A percentile compares a stretch with the other conserved stretches of the same genome.
These are phyloP conservation scores for Sporothrix humicola DNA, from an alignment of 2,329 filamentous ascomycete genomes.

Conservation along the genomic window DNA sequence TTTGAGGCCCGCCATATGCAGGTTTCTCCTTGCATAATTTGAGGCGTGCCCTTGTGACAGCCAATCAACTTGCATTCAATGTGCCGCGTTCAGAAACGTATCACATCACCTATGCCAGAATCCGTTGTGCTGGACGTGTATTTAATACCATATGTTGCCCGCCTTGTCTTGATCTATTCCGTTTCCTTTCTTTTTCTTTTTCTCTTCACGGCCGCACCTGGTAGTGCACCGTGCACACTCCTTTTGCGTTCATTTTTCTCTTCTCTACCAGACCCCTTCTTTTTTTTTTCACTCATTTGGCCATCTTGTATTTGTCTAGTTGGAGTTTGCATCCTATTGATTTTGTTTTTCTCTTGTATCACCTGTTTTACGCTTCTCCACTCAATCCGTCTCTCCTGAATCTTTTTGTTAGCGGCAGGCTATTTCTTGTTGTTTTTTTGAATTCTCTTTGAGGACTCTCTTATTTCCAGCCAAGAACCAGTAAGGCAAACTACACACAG, in stretches of 20 bases:
- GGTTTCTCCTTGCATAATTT: constrained; percentile 8
- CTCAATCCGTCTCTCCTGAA: no score
- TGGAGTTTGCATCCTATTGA: not conserved
- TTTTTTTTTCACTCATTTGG: not conserved
- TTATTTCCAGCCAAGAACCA: constrained; percentile 20
- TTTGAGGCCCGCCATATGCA: constrained; percentile 25
- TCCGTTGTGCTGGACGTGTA: not conserved
- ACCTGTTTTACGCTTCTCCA: no score
- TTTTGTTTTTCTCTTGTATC: no score
- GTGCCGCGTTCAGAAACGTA: not conserved
- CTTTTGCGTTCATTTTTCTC: not conserved
- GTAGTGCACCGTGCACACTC: constrained; percentile 18
- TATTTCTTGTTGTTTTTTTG: no score
- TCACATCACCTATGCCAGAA: not conserved
- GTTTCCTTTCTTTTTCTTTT: not conserved
- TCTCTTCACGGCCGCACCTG: constrained; percentile 28
- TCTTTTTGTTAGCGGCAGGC: no score
- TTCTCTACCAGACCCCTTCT: not conserved
- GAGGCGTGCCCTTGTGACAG: constrained; percentile 4
- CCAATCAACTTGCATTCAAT: not conserved
- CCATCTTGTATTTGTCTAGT: not conserved
- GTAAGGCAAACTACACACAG: not conserved
- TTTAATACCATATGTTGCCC: not conserved
- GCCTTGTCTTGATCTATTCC: no score
- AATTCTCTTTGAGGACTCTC: not conserved